Evolutionary conservation across 192 early-diverging fungal species (phyloP), one percentile per base, ranked within the genome.

Genomic region (Coemansia sp.): DNA sequence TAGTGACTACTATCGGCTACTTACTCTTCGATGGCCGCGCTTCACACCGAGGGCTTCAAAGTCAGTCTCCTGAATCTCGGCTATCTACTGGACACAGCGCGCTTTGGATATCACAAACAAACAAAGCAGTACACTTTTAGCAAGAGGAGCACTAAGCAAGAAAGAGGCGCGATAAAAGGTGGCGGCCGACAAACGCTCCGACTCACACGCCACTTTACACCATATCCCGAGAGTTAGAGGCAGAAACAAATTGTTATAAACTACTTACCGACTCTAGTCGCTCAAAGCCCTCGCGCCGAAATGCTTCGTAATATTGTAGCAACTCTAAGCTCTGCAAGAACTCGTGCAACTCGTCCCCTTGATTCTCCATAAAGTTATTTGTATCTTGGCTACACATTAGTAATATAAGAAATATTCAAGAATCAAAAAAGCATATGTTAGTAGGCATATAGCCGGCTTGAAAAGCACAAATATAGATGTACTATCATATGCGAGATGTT

Each of bases 21-120:
- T 74, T 82, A 82, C 80, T 52, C 80, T 77, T 72, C 80, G 66
- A 39, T 82, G 80, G 12, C 80, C 80, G 36, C 80, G 80, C 52
- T 82, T 82, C 6, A 82, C 80, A 18, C 72, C 80, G 47, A 82
- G 69, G 9, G 65, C 80, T 39, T 82, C 80, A 61, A 82, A 82
- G 60, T 82, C 80, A 33, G 80, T 62, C 65, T 82, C 80, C 62
- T 78, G 75, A 58, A 82, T 82, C 46, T 77, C 75, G 1, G 69
- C 75, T 68, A 82, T 74, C 80, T 82, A 82, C 39, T 9, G 20
- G 49, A 18, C 49, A 50, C 24, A n/a, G 20, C n/a, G 20, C n/a
- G n/a, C 20, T 22, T 50, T 9, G 49, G 49, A 50, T 50, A 24
- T 2, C 49, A 68, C 11, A 39, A 29, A n/a, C 52, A 41, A 39